Evolutionary conservation across 164 flowering plant genomes (phyloP).

Genomic region (Berberis vulgaris): DNA sequence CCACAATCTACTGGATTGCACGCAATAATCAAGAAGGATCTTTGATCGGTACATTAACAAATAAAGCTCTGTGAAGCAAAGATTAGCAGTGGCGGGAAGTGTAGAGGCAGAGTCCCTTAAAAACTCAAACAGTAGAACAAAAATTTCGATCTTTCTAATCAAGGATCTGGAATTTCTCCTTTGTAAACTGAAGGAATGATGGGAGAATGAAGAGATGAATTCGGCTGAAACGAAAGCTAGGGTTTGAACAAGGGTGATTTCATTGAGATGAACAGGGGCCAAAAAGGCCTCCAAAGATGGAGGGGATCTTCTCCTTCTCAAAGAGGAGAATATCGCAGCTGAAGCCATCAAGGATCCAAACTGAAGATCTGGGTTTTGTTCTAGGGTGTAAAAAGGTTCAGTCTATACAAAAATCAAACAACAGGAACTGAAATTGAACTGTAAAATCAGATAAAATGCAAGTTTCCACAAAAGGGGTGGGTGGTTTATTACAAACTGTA

Average conservation of each 20-base stretch:
- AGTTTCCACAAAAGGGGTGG: too few relatives aligned
- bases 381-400: too few relatives aligned
- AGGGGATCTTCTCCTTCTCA: conserved; percentile 61
- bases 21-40: conserved; percentile 63
- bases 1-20: conserved; percentile 66
- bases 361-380: too few relatives aligned
- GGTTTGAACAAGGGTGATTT: conserved; percentile 47
- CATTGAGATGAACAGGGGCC: conserved; percentile 67
- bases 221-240: conserved; percentile 38
- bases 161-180: conserved; percentile 49
- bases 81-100: conserved; percentile 32
- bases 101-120: conserved; percentile 10
- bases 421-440: too few relatives aligned
- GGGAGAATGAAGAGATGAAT: conserved; percentile 34
- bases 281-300: conserved; percentile 73
- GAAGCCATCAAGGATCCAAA: conserved; percentile 45
- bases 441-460: too few relatives aligned
- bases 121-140: conserved; percentile 43
- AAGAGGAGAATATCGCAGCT: conserved; percentile 66
- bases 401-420: too few relatives aligned
- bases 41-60: conserved; percentile 55
- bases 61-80: conserved; percentile 81
- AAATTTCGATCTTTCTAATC: conserved; percentile 52
- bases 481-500: too few relatives aligned
- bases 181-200: conserved; percentile 39